Evolutionary conservation across 805 yeast genomes (phyloP), one percentile per base, ranked within the genome.

Genomic region (Priceomyces melissophilus): DNA sequence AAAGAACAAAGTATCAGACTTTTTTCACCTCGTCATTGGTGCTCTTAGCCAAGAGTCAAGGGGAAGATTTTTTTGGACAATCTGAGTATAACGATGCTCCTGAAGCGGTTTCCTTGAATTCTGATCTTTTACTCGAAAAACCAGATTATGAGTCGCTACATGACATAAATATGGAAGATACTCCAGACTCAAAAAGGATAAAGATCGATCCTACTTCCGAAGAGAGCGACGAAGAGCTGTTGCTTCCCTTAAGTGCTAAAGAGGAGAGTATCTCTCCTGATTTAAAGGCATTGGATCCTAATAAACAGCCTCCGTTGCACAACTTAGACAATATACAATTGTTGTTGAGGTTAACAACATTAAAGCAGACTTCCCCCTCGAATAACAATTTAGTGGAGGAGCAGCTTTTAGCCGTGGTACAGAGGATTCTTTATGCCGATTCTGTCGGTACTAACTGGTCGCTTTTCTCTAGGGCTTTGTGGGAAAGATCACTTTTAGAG

Each of bases 401-500:
- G 63, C 96, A 90, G 56, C 64, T 89, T n/a, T 59, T 76, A 47
- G 91, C 97, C 0, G 62, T 87, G 31, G 82, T 86, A 2, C 75
- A 77, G 35, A 76, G 99, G 50, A 74, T 91, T 9, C 65, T 91
- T 14, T 76, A 76, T 60, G 69, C 78, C 37, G 71, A 74, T 9
- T 54, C 57, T 3, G 63, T 67, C 3, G 48, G 65, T 1, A 73
- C 77, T 12, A 84, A 87, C 59, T 89, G 96, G 89, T 64, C 85
- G 1, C 60, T 91, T 3, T 88, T 82, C 53, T 79, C 90, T 2
- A 73, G 90, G 46, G 85, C 95, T 0, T 67, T 93, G 33, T 93
- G 97, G 96, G 86, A 84, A 54, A 78, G 98, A 58, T 87, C 96
- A 6, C 53, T 86, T 14, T 67, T 90, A 29, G 99, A 93, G 59